phyloP scores from a whole-genome alignment of 2,329 filamentous ascomycete genomes.

The Penicillium sp. region DNA sequence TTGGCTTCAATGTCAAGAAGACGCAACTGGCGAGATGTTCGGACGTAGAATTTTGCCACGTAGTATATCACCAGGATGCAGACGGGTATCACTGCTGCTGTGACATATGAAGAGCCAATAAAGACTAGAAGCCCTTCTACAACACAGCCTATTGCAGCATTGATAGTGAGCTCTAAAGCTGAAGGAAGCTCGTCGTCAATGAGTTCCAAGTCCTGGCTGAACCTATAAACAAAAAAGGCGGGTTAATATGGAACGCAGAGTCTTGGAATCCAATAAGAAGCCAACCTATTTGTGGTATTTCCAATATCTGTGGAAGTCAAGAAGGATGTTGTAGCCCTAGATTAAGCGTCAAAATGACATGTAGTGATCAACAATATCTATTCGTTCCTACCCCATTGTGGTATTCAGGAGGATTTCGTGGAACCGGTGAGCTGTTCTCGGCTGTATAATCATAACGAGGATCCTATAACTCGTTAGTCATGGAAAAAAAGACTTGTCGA shows the following conservation, averaged over 20 bases:
- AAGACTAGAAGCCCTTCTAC: constrained; percentile 37
- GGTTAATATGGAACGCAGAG: neutral
- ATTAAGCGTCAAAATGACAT: constrained; percentile 11
- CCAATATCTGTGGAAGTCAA: constrained; percentile 24
- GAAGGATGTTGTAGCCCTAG: constrained; percentile 31
- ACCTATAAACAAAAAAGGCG: constrained; percentile 13
- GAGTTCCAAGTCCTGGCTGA: constrained; percentile 35
- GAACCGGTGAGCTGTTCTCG: constrained; percentile 20
- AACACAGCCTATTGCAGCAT: constrained; percentile 24
- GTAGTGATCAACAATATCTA: neutral
- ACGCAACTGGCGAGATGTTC: constrained; percentile 51
- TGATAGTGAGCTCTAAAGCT: constrained; percentile 23
- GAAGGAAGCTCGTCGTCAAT: constrained; percentile 31
- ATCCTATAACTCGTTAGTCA: constrained; percentile 8
- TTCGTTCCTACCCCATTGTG: constrained; percentile 14
- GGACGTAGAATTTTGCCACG: constrained; percentile 49
- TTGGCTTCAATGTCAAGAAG: constrained; percentile 58
- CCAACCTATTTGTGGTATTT: constrained; percentile 21
- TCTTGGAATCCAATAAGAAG: too few species aligned
- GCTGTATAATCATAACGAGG: constrained; percentile 21
- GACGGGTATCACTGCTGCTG: constrained; percentile 40
- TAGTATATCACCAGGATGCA: constrained; percentile 40
- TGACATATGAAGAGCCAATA: constrained; percentile 39
- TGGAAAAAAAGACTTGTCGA: neutral
- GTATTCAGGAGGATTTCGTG: constrained; percentile 22